Conservation (phyloP, 331 rosid species). For the Acacia pycnantha region DNA sequence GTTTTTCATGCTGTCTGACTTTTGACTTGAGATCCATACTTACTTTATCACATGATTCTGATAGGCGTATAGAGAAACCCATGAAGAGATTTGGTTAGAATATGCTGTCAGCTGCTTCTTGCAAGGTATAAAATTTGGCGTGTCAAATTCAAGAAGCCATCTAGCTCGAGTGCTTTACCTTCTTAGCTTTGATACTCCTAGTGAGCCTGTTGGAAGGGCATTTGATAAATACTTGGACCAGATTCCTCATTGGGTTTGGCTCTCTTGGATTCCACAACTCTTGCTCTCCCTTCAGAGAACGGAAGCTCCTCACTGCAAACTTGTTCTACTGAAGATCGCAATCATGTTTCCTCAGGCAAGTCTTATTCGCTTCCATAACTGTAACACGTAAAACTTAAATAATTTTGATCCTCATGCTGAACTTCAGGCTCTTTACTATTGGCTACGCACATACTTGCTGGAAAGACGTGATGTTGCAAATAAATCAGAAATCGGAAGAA, state of each 20-base stretch:
- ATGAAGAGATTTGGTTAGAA: constrained; percentile 94
- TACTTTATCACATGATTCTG: constrained; percentile 20
- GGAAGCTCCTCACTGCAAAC: constrained; percentile 95
- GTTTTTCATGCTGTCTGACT: constrained; percentile 27
- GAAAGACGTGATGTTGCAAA: constrained; percentile 98
- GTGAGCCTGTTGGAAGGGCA: constrained; percentile 89
- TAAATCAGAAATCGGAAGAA: constrained; percentile 88
- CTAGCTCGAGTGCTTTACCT: constrained; percentile 95
- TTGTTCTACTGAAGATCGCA: constrained; percentile 88
- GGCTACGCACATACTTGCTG: constrained; percentile 97
- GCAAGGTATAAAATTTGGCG: constrained; percentile 88
- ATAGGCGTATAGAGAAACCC: constrained; percentile 87
- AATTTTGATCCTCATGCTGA: constrained; percentile 28
- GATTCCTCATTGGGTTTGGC: constrained; percentile 99
- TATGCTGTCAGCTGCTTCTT: constrained; percentile 88
- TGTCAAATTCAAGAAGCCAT: constrained; percentile 95
- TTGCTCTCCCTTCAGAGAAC: constrained; percentile 96
- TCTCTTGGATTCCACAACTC: constrained; percentile 99
- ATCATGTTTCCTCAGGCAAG: constrained; percentile 87
- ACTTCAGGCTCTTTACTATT: constrained; percentile 89
- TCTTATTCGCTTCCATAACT: constrained; percentile 11
- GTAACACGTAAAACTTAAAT: constrained; percentile 17
- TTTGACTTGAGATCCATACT: constrained; percentile 26
- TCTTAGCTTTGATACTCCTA: constrained; percentile 94
- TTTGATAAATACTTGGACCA: constrained; percentile 91